Percentiles rank a stretch among this genome's conserved stretches.
phyloP scores from a whole-genome alignment of 2,329 filamentous ascomycete genomes.

The Cyanodermella asteris region DNA sequence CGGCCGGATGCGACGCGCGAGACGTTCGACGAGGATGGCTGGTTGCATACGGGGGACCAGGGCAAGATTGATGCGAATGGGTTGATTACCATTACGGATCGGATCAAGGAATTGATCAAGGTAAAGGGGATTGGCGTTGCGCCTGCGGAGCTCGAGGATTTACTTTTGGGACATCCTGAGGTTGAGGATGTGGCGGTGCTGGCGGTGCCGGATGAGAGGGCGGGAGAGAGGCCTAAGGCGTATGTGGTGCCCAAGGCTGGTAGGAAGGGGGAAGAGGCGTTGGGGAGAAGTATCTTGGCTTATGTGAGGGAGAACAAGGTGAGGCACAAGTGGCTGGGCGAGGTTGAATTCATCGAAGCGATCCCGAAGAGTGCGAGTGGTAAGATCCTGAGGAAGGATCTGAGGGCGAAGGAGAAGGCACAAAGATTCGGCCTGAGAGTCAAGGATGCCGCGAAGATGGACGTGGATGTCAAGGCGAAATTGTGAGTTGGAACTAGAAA shows the following conservation, averaged over 20 bases:
- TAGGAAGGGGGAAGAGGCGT: conserved; percentile 10
- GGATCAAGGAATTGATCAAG: conserved; percentile 48
- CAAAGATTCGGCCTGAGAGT: no score
- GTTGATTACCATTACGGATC: conserved; percentile 34
- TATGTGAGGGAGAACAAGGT: conserved; percentile 47
- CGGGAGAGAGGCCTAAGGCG: conserved; percentile 35
- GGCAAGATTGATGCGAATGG: conserved; percentile 33
- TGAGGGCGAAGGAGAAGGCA: conserved; percentile 26
- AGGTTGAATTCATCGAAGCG: conserved; percentile 39
- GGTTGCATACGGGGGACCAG: conserved; percentile 44
- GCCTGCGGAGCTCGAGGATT: conserved; percentile 41
- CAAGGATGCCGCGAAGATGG: conserved; percentile 15
- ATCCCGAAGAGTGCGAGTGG: conserved; percentile 49
- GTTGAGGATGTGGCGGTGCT: conserved; percentile 37
- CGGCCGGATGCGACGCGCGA: conserved; percentile 48
- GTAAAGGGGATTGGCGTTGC: conserved; percentile 42
- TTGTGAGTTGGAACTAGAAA: no score
- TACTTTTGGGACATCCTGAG: conserved; percentile 32
- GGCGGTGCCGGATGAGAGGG: conserved; percentile 30
- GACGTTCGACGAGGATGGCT: conserved; percentile 40
- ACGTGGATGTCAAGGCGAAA: conserved; percentile 13
- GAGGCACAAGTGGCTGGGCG: conserved; percentile 45
- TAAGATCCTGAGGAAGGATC: conserved; percentile 42
- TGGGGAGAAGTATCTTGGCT: conserved; percentile 28
- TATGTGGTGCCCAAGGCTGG: conserved; percentile 28